These are phyloP conservation scores for Hsuehochloa calcarea DNA, from an alignment of 176 grass and related monocot genomes.

Conservation along the genomic window DNA sequence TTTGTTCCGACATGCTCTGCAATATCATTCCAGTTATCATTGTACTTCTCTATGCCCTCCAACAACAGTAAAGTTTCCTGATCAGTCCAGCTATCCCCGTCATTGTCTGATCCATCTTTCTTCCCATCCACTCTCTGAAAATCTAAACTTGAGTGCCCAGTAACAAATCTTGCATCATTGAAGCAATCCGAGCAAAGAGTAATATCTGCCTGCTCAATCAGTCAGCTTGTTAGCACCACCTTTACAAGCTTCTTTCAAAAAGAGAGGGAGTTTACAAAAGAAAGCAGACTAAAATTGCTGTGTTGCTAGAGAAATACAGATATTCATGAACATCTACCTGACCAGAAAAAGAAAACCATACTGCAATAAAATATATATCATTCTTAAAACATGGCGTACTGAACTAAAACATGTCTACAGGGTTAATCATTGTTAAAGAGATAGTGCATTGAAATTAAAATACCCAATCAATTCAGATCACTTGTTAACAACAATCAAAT, in stretches of 20 bases:
- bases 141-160: conserved; percentile 87
- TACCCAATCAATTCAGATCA: background rate
- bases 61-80: conserved; percentile 87
- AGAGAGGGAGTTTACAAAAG: background rate
- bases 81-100: conserved; percentile 82
- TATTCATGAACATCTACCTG: background rate
- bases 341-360: conserved; percentile 11
- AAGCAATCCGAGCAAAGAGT: conserved; percentile 85
- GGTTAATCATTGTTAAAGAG: background rate
- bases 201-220: conserved; percentile 63
- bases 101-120: conserved; percentile 57
- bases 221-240: background rate
- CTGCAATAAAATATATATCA: background rate
- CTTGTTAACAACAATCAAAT: background rate
- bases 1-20: conserved; percentile 82
- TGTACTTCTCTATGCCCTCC: conserved; percentile 88
- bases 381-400: background rate
- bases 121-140: conserved; percentile 76
- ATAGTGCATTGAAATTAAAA: background rate
- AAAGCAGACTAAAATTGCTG: conserved; percentile 9
- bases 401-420: conserved; percentile 3
- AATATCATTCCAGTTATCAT: conserved; percentile 89
- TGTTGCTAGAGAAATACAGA: background rate
- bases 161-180: conserved; percentile 78
- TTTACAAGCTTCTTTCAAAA: conserved; percentile 14